Conservation (phyloP, 2,329 filamentous ascomycete species). For the Colletotrichum sp. region DNA sequence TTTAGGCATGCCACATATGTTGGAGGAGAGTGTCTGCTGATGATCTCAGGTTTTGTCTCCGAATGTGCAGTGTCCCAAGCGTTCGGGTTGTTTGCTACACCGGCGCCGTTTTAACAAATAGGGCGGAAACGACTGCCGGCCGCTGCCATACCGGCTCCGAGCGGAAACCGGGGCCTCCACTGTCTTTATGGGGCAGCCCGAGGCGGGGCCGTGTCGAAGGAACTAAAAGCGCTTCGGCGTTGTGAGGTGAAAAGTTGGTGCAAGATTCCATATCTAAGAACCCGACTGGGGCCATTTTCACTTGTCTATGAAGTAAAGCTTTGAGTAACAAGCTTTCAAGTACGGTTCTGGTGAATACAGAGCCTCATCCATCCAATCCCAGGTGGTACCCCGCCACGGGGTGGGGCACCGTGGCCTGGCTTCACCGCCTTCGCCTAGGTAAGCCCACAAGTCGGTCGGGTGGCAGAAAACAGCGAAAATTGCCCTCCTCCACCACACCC, state of each 20-base stretch:
- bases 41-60: neutral
- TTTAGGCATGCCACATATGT: neutral
- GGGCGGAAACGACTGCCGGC: neutral
- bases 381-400: neutral
- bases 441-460: neutral
- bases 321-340: neutral
- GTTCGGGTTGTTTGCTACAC: neutral
- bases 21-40: neutral
- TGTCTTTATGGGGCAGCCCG: neutral
- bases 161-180: neutral
- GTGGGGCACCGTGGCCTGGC: neutral
- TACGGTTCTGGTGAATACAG: neutral
- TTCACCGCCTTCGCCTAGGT: neutral
- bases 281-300: neutral
- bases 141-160: conserved; percentile 2
- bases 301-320: neutral
- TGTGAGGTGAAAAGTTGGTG: neutral
- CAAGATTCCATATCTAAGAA: neutral
- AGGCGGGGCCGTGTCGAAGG: neutral
- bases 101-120: neutral
- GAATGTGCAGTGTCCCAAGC: neutral
- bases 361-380: neutral
- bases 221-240: neutral
- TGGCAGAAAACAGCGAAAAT: conserved; percentile 22
- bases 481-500: conserved; percentile 14